phyloP scores from a whole-genome alignment of 345 rosid genomes.

The Stellera chamaejasme region DNA sequence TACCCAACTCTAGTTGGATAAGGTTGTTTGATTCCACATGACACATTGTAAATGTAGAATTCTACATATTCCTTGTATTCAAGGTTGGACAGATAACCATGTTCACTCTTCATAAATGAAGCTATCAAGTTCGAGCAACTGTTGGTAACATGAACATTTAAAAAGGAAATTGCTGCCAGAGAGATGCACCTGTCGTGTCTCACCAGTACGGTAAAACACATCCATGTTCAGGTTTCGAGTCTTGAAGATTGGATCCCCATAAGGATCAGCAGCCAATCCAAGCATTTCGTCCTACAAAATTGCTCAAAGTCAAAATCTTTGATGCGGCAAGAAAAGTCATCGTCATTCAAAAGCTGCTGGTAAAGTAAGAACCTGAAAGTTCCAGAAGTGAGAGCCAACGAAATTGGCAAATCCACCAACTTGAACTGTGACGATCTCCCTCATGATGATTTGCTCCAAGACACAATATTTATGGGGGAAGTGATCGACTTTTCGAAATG shows the following conservation, averaged over 20 bases:
- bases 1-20: too few relatives aligned
- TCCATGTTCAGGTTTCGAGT: constrained; percentile 56
- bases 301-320: not conserved
- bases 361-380: constrained; percentile 58
- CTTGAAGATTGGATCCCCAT: constrained; percentile 55
- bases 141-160: too few relatives aligned
- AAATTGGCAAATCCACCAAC: constrained; percentile 83
- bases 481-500: too few relatives aligned
- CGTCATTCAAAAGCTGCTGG: not conserved
- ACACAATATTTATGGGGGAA: not conserved
- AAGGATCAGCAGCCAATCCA: constrained; percentile 69
- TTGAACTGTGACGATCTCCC: constrained; percentile 81
- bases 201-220: constrained; percentile 76
- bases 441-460: constrained; percentile 32
- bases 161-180: too few relatives aligned
- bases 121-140: too few relatives aligned
- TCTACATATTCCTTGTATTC: too few relatives aligned
- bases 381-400: constrained; percentile 98
- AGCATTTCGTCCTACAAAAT: constrained; percentile 74
- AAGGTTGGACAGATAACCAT: too few relatives aligned
- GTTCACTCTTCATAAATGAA: too few relatives aligned
- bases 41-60: too few relatives aligned
- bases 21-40: too few relatives aligned
- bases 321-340: not conserved
- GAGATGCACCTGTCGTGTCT: constrained; percentile 51